Conservation (phyloP, 1,139 yeast genomes). For the Candida labiduridarum region DNA sequence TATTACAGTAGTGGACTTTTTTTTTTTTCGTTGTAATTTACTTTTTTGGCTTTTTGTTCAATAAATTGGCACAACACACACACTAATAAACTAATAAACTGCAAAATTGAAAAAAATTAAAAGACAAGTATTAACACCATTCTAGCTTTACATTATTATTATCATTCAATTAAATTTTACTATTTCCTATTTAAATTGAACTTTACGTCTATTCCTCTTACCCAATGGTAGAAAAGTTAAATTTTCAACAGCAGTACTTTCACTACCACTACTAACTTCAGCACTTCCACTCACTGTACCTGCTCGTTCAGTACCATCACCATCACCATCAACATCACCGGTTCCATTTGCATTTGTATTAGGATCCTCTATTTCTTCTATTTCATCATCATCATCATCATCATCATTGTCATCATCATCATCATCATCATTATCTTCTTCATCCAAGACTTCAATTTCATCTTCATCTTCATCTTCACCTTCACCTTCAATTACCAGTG, state of each 20-base stretch:
- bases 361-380: conserved; percentile 8
- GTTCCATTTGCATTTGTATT: background rate
- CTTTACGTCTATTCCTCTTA: conserved; percentile 13
- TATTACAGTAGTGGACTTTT: background rate
- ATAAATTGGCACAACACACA: background rate
- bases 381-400: conserved; percentile 5
- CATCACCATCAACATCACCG: background rate
- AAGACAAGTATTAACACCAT: background rate
- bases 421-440: conserved; percentile 9
- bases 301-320: too few species aligned
- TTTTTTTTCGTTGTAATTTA: background rate
- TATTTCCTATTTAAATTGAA: conserved; percentile 9
- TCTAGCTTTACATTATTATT: background rate
- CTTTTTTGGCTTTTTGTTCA: background rate
- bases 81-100: background rate
- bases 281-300: background rate
- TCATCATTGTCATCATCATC: conserved; percentile 2
- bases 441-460: conserved; percentile 6
- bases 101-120: background rate
- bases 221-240: conserved; percentile 15
- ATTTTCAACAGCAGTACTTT: conserved; percentile 18
- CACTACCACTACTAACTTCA: conserved; percentile 1
- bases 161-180: background rate
- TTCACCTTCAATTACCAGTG: conserved; percentile 7
- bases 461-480: conserved; percentile 8